Evolutionary conservation across 1,284 basidiomycete species (phyloP), one percentile per base, ranked within the genome.

Genomic region (Amylostereum areolatum): DNA sequence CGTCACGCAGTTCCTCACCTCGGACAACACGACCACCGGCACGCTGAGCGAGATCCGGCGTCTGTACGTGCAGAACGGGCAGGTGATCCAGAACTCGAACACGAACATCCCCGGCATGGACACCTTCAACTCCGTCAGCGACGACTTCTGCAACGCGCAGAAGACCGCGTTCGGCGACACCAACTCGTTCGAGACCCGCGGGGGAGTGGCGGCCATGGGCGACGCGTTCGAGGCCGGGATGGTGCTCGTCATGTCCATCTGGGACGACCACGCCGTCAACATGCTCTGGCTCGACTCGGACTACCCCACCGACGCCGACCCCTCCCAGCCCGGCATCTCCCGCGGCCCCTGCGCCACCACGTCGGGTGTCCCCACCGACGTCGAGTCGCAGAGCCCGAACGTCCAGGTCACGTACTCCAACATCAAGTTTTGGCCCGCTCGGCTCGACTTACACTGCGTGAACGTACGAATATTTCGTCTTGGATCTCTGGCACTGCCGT

Each of bases 1-100:
- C 57, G 74, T 78, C 51, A 80, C 77, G 47, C 77, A 78, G 59
- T 78, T 78, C 73, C 53, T 75, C 52, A 77, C 75, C 56, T 57
- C 59, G 62, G 65, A 70, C 63, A 70, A 70, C 62, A 68, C 70
- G 37, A 61, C 70, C 49, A 60, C 66, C 30, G 77, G 77, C 49
- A 62, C 62, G 29, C 73, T 78, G 58, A 65, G 60, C 53, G 74
- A 74, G 64, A 79, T 80, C 64, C 74, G 74, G 52, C 75, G 75
- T 51, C 47, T 77, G 42, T 78, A 77, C 62, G 71, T 77, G 46
- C 75, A 77, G 67, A 71, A 75, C 60, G 77, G 76, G 45, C 49
- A 59, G 31, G 70, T 75, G 56, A 73, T 76, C 64, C 68, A 70
- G 57, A 77, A 77, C 67, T 71, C 71, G 52, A 64, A 65, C 52